Conservation (phyloP, 1,284 basidiomycete species). For the Ceratobasidium sp. region DNA sequence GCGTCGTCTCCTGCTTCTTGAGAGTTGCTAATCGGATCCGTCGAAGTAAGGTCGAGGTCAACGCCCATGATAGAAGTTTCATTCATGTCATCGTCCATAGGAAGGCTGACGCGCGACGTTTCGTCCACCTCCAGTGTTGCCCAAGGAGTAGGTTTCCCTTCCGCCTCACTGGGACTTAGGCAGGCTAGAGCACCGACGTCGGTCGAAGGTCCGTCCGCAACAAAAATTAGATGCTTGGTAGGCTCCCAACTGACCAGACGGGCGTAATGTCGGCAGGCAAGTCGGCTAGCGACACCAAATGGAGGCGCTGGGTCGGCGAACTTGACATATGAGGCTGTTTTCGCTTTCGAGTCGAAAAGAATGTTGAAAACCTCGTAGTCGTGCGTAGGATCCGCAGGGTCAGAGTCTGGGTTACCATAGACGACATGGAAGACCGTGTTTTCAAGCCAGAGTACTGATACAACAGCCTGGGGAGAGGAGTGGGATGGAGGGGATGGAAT, state of each 20-base stretch:
- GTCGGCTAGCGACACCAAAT: constrained; percentile 56
- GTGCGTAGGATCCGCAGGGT: constrained; percentile 51
- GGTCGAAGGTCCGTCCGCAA: constrained; percentile 74
- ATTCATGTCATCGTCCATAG: constrained; percentile 70
- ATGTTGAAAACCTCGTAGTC: constrained; percentile 68
- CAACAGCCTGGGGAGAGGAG: constrained; percentile 57
- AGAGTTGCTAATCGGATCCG: constrained; percentile 52
- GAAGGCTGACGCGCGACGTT: constrained; percentile 69
- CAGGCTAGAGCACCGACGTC: constrained; percentile 76
- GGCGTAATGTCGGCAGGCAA: constrained; percentile 62
- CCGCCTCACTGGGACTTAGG: constrained; percentile 49
- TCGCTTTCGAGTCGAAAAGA: constrained; percentile 64
- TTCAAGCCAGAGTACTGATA: constrained; percentile 66
- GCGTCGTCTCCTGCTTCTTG: constrained; percentile 57
- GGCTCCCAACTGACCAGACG: constrained; percentile 71
- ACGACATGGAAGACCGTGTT: constrained; percentile 74
- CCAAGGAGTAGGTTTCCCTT: constrained; percentile 55
- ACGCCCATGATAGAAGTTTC: constrained; percentile 76
- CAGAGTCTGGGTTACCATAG: constrained; percentile 55
- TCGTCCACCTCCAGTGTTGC: constrained; percentile 76
- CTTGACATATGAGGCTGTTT: constrained; percentile 57
- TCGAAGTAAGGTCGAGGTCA: constrained; percentile 71
- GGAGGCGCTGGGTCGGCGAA: constrained; percentile 61
- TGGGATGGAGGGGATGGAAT: constrained; percentile 59
- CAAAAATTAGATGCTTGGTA: constrained; percentile 65